These are phyloP conservation scores for Aspergillus sojae DNA, from an alignment of 2,329 filamentous ascomycete species.

Conservation along the genomic window DNA sequence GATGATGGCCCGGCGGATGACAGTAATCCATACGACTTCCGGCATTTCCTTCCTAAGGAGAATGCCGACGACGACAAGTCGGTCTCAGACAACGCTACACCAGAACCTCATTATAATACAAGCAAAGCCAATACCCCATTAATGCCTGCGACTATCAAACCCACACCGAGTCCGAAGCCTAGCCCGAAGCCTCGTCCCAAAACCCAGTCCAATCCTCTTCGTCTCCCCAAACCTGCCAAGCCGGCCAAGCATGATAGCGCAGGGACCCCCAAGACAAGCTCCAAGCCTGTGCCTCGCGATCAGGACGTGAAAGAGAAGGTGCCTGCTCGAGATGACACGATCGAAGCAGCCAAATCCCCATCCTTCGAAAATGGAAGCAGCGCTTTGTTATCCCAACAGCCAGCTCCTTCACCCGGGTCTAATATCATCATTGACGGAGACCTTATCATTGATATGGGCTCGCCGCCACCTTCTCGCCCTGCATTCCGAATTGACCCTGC, in stretches of 20 bases:
- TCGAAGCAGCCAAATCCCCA: slow-evolving; percentile 29
- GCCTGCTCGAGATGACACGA: slow-evolving; percentile 22
- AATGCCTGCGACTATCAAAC: slow-evolving; percentile 30
- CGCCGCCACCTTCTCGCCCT: slow-evolving; percentile 44
- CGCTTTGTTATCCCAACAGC: slow-evolving; percentile 33
- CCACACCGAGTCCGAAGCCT: slow-evolving; percentile 30
- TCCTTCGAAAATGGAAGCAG: slow-evolving; percentile 37
- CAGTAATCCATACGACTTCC: slow-evolving; percentile 52
- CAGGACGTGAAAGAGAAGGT: slow-evolving; percentile 10
- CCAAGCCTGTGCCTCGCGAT: slow-evolving; percentile 25
- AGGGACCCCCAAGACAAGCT: slow-evolving; percentile 23
- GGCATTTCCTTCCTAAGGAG: slow-evolving; percentile 51
- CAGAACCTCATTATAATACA: slow-evolving; percentile 36
- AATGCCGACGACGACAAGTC: slow-evolving; percentile 38
- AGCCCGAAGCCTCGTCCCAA: slow-evolving; percentile 32
- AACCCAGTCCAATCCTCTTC: slow-evolving; percentile 38
- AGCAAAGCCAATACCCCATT: slow-evolving; percentile 40
- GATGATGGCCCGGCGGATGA: slow-evolving; percentile 48
- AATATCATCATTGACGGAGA: slow-evolving; percentile 51
- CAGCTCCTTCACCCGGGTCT: slow-evolving; percentile 38
- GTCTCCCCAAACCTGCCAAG: slow-evolving; percentile 29
- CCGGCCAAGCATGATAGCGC: slow-evolving; percentile 23
- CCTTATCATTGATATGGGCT: slow-evolving; percentile 53
- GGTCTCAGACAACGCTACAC: slow-evolving; percentile 36
- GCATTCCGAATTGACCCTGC: slow-evolving; percentile 44